These are phyloP conservation scores for Phytophthora lateralis DNA, from an alignment of 352 stramenopile genomes.

Conservation along the genomic window DNA sequence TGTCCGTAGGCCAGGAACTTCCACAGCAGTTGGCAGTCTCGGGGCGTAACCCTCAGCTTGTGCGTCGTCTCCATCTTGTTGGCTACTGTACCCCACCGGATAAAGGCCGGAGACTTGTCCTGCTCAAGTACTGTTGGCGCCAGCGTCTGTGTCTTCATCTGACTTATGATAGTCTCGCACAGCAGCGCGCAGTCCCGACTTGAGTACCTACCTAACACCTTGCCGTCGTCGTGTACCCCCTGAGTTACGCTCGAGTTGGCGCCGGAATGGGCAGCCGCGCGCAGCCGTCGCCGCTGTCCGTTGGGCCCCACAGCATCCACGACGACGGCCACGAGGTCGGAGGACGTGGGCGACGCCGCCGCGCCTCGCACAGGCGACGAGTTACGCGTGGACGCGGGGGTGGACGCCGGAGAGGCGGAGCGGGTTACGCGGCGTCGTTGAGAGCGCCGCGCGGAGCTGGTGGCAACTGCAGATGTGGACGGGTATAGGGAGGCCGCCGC, in stretches of 20 bases:
- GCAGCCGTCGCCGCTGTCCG: slow-evolving; percentile 21
- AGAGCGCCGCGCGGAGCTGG: slow-evolving; percentile 21
- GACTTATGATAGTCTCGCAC: slow-evolving; percentile 58
- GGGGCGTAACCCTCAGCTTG: slow-evolving; percentile 35
- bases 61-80: slow-evolving; percentile 47
- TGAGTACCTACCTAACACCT: slow-evolving; percentile 53
- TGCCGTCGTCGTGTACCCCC: slow-evolving; percentile 21
- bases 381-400: slow-evolving; percentile 6
- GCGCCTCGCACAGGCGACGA: slow-evolving; percentile 8
- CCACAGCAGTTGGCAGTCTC: slow-evolving; percentile 66
- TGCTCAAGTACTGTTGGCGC: slow-evolving; percentile 44
- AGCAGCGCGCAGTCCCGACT: slow-evolving; percentile 55
- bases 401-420: slow-evolving; percentile 15
- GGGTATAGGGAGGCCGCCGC: slow-evolving; percentile 7
- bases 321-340: neutral
- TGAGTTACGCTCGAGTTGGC: slow-evolving; percentile 9
- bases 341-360: slow-evolving; percentile 8
- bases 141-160: slow-evolving; percentile 60
- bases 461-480: neutral
- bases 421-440: slow-evolving; percentile 27
- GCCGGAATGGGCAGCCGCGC: slow-evolving; percentile 18
- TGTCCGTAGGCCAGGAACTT: slow-evolving; percentile 79
- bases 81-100: slow-evolving; percentile 56
- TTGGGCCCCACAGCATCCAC: slow-evolving; percentile 7
- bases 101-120: slow-evolving; percentile 47